A percentile compares a stretch with the other conserved stretches of the same genome.
Evolutionary conservation across 768 basidiomycete genomes (phyloP).

Genomic region (Leucosporidium creatinivorum): DNA sequence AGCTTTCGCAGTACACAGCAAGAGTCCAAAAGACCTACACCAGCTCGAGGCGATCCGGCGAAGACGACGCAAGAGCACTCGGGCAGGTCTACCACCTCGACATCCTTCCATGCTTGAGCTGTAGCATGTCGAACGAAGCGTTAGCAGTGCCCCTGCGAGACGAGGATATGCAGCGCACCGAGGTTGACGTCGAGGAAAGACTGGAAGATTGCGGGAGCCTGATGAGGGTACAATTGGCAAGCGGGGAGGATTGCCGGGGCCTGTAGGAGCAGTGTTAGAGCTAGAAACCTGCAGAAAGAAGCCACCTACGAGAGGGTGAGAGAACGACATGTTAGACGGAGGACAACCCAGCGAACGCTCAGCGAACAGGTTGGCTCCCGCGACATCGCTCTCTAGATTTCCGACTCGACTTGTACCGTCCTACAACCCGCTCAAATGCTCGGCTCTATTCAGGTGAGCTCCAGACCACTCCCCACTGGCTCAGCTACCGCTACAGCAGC

Average conservation of each 20-base stretch:
- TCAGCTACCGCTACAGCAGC: background rate
- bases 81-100: slow-evolving; percentile 23
- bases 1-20: no score
- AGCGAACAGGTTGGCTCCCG: background rate
- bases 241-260: slow-evolving; percentile 13
- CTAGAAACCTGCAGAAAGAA: no score
- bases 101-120: slow-evolving; percentile 29
- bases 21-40: background rate
- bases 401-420: background rate
- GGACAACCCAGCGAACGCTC: no score
- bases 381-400: no score
- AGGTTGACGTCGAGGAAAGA: slow-evolving; percentile 22
- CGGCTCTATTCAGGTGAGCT: slow-evolving; percentile 41
- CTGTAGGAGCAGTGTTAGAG: background rate
- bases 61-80: slow-evolving; percentile 16
- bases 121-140: background rate
- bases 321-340: slow-evolving; percentile 5
- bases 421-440: slow-evolving; percentile 12
- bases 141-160: fast-evolving
- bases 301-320: slow-evolving; percentile 19
- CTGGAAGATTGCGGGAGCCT: slow-evolving; percentile 22
- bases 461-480: background rate
- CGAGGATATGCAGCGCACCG: background rate
- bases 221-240: slow-evolving; percentile 6
- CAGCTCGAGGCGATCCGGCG: slow-evolving; percentile 5